Base-by-base conservation (phyloP, 148 eudicot genomes). In the Silene uniflora region DNA sequence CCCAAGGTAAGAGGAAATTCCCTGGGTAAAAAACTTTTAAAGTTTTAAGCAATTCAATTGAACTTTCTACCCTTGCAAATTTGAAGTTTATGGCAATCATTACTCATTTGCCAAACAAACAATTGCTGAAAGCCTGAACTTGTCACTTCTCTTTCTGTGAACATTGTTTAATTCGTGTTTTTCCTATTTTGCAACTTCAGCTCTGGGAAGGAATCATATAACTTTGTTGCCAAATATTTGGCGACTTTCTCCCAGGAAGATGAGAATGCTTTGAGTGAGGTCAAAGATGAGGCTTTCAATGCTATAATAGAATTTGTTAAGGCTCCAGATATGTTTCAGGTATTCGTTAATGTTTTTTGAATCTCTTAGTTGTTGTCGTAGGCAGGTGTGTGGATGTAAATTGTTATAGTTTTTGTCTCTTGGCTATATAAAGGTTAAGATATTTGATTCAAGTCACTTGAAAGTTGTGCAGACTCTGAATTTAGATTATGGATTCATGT, bases 251-350 rank as follows among this genome's bases (percentile, higher is more conserved):
- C 92, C 59, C 84, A 75, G 23, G 92, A 91, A 52, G 94, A 90
- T 78, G 86, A 83, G n/a, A 17, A 67, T 72, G 77, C 78, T 17
- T 54, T 90, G 86, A 74, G 72, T 80, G 96, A 95, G 82, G 92
- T 92, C 11, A 92, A 89, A 85, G 99, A 88, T 66, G 91, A 88
- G 79, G 97, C 99, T 69, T 88, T 84, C 27, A 86, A 80, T 65
- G 83, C 92, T 62, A 80, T 91, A 46, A 42, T 91, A 70, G 97
- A 90, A 74, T 95, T 95, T 82, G 87, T 92, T 42, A 95, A 91
- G 83, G 82, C 97, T 16, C 88, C 99, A 75, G 98, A 95, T 77
- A 87, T 92, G 91, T 92, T 95, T 83, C 97, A 92, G 98, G 99
- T 95, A 92, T 82, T 44, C 25, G 49, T 10, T 5, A 9, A 3